These are phyloP conservation scores for Angomonas deanei DNA, from an alignment of 208 protist genomes.

Conservation along the genomic window DNA sequence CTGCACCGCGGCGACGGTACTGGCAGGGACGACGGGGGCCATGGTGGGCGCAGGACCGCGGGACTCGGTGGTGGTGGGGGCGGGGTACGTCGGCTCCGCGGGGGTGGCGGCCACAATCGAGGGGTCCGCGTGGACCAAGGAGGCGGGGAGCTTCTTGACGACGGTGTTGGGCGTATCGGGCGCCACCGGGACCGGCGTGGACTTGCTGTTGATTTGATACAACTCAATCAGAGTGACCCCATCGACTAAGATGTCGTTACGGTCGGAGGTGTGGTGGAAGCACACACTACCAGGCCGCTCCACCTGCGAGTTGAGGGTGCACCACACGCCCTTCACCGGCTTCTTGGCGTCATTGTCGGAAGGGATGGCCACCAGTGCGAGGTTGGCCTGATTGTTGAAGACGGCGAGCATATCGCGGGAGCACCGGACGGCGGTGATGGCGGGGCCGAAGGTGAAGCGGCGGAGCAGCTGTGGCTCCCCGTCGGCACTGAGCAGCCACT, in stretches of 20 bases:
- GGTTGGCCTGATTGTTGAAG: conserved; percentile 51
- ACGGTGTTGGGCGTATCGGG: conserved; percentile 1
- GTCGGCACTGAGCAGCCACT: conserved; percentile 68
- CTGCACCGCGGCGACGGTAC: conserved; percentile 13
- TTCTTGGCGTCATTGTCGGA: conserved; percentile 7
- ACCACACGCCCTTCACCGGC: too few relatives aligned
- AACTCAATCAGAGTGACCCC: conserved; percentile 25
- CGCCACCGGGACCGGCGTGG: conserved; percentile 7
- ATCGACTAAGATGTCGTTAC: conserved; percentile 37
- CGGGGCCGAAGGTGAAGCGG: conserved; percentile 37
- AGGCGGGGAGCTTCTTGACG: not conserved
- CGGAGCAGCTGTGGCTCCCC: conserved; percentile 66
- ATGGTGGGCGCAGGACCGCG: conserved; percentile 1
- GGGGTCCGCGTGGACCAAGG: not conserved
- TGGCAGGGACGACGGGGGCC: conserved; percentile 15
- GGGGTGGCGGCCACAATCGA: not conserved
- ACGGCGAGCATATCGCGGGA: conserved; percentile 62
- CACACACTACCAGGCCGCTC: conserved; percentile 43
- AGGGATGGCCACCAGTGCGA: conserved; percentile 41
- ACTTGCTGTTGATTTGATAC: conserved; percentile 46
- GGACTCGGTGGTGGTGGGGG: not conserved
- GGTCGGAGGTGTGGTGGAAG: conserved; percentile 49
- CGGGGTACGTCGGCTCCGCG: not conserved
- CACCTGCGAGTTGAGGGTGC: too few relatives aligned
- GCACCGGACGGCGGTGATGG: conserved; percentile 21